Conservation (phyloP, 495 filamentous ascomycete species). For the Neurospora cerealis region DNA sequence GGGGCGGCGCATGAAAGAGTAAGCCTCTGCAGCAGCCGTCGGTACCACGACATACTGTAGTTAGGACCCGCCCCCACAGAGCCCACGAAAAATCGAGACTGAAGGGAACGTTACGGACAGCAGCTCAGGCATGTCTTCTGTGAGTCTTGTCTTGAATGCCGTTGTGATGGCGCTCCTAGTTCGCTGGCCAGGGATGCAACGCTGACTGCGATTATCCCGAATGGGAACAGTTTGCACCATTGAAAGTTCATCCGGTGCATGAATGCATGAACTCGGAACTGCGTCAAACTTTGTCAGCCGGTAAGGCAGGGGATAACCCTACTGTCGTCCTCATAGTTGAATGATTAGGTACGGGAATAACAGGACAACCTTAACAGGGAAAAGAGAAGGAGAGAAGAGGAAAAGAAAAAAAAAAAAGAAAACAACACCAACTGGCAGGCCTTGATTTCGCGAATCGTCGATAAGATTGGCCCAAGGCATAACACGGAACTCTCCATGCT, state of each 20-base stretch:
- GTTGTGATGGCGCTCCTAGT: background rate
- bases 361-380: background rate
- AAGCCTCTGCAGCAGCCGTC: background rate
- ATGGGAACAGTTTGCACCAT: background rate
- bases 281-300: background rate
- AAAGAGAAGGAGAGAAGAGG: background rate
- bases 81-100: background rate
- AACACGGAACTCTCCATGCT: background rate
- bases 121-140: background rate
- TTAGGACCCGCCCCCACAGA: constrained; percentile 3
- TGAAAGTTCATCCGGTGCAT: background rate
- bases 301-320: background rate
- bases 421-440: background rate
- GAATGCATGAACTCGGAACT: background rate
- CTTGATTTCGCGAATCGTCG: background rate
- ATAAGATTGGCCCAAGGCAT: background rate
- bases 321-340: background rate
- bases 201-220: background rate
- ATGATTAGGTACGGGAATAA: background rate
- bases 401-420: background rate
- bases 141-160: constrained; percentile 5
- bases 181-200: constrained; percentile 1
- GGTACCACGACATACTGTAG: background rate
- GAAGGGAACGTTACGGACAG: background rate
- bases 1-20: background rate